These are phyloP conservation scores for Phlebiopsis gigantea DNA, from an alignment of 768 basidiomycete genomes.

Conservation along the genomic window DNA sequence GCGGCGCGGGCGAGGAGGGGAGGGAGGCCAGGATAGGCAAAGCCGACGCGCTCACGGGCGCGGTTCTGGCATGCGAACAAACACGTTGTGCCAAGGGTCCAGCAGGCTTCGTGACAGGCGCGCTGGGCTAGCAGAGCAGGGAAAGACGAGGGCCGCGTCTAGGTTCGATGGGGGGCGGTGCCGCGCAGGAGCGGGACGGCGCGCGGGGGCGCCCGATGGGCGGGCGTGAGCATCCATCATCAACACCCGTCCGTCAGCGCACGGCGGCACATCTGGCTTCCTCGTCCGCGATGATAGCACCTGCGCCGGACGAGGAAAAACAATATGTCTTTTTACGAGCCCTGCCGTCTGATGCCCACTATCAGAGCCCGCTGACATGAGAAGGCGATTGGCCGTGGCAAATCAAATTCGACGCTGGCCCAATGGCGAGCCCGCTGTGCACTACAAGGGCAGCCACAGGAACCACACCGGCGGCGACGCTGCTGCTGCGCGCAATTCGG, in stretches of 20 bases:
- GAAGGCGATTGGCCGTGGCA: background rate
- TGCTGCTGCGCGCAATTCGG: background rate
- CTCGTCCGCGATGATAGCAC: conserved; percentile 2
- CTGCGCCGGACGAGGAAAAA: background rate
- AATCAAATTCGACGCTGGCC: background rate
- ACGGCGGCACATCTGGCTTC: background rate
- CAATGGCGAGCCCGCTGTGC: background rate
- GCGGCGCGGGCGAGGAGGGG: background rate
- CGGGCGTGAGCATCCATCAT: background rate
- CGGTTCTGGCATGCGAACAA: background rate
- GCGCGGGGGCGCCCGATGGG: background rate
- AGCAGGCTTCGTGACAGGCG: background rate
- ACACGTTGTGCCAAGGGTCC: background rate
- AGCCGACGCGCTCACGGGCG: background rate
- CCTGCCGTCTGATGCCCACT: background rate
- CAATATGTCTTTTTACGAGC: background rate
- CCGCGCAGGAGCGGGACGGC: background rate
- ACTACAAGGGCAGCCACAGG: background rate
- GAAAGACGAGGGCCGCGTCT: background rate
- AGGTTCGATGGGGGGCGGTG: background rate
- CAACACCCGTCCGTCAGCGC: background rate
- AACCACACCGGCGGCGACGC: background rate
- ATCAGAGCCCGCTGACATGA: conserved; percentile 1
- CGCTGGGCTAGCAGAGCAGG: background rate
- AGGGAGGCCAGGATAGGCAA: background rate